phyloP scores from a whole-genome alignment of 2,329 filamentous ascomycete genomes.

The Bisporella sp. region DNA sequence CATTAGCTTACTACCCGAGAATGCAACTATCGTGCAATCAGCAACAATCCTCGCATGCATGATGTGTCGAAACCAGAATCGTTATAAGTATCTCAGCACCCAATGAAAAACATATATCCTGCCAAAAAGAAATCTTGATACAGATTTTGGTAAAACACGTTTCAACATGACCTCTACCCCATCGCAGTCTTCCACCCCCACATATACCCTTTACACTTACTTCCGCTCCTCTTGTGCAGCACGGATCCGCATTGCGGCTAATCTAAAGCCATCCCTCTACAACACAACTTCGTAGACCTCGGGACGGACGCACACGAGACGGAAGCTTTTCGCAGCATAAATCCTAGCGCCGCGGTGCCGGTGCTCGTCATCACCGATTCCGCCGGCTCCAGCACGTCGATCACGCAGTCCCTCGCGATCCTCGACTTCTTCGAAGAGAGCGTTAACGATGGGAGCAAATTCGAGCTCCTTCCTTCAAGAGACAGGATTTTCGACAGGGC shows the following conservation, averaged over 20 bases:
- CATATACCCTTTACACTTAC: conserved; percentile 48
- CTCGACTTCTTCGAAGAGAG: conserved; percentile 56
- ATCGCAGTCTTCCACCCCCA: too few relatives aligned
- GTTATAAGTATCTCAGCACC: too few relatives aligned
- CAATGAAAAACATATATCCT: too few relatives aligned
- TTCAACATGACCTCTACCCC: too few relatives aligned
- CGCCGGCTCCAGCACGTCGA: conserved; percentile 29
- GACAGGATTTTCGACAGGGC: conserved; percentile 38
- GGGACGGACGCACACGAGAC: conserved; percentile 45
- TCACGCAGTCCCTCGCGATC: conserved; percentile 51
- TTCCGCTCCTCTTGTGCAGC: conserved; percentile 57
- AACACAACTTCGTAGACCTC: conserved; percentile 43
- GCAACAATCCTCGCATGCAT: too few relatives aligned
- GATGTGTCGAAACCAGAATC: too few relatives aligned
- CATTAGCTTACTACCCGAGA: too few relatives aligned
- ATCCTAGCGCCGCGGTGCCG: conserved; percentile 49
- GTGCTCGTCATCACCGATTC: conserved; percentile 37
- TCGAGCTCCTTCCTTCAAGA: conserved; percentile 37
- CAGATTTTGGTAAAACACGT: too few relatives aligned
- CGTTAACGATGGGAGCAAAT: conserved; percentile 28
- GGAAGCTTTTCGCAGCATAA: conserved; percentile 37
- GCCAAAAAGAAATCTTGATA: too few relatives aligned
- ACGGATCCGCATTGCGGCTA: conserved; percentile 51
- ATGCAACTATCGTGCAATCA: too few relatives aligned
- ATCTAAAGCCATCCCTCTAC: conserved; percentile 43